Base-by-base conservation (phyloP, 2,329 filamentous ascomycete species). In the Fusarium graminum region DNA sequence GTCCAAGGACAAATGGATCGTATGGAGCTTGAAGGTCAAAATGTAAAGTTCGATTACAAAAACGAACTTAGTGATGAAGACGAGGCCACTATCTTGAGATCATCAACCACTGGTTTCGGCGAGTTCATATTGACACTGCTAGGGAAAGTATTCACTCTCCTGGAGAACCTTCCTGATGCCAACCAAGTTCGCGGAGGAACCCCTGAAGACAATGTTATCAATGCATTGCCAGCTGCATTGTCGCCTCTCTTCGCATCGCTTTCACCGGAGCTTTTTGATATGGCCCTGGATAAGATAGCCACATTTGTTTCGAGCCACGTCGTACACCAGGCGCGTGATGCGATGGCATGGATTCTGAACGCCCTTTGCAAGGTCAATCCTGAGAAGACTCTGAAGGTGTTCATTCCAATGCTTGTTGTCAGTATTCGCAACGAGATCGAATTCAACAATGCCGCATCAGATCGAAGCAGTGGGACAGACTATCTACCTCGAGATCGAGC, bases 331-430 rank as follows among this genome's bases (percentile, higher is more conserved):
- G 94, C 95, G 52, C 86, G 94, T 68, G 95, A 99, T 82, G 94
- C 95, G 9, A 97, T 99, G 91, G 95, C 96, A 2, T 99, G 97
- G 85, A 98, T 98, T 52, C 92, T 94, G 79, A 98, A 97, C 77
- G 92, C 93, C 1, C 84, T 99, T 25, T 97, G 95, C 84, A 98
- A 98, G 79, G 93, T 97, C 69, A 92, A 96, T 71, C 94, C 96
- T 0, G 90, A 94, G 75, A 97, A 97, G 80, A 93, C 95, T 1
- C 83, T 99, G 49, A 95, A 94, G 75, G 88, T 93, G 14, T 91
- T 99, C 54, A 85, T 99, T 30, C 95, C 95, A 1, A 93, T 97
- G 82, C 84, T 98, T 52, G 91, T 97, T 49, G 86, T 92, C 75
- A 94, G 92, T 56, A 99, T 99, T 68, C 92, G 94, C 64, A 97